Conservation (phyloP, 2,329 filamentous ascomycete species). For the Zopfia rhizophila region DNA sequence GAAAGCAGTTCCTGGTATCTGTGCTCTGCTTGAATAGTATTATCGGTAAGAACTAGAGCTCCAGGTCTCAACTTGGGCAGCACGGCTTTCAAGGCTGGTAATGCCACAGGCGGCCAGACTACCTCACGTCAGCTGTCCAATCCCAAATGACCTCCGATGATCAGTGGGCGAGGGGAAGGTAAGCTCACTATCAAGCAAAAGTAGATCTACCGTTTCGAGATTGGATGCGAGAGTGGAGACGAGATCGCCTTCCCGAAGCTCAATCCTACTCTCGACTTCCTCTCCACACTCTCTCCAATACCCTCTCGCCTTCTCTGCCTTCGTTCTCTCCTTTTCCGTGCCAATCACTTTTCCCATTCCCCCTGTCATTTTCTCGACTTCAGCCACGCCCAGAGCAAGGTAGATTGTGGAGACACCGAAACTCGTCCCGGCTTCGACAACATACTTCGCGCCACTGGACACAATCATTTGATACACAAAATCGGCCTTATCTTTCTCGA, state of each 20-base stretch:
- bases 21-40: conserved; percentile 52
- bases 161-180: not conserved
- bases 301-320: conserved; percentile 60
- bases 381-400: conserved; percentile 66
- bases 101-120: conserved; percentile 67
- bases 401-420: conserved; percentile 73
- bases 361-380: conserved; percentile 54
- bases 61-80: conserved; percentile 59
- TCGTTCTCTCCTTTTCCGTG: conserved; percentile 68
- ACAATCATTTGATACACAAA: conserved; percentile 66
- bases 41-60: conserved; percentile 63
- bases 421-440: conserved; percentile 70
- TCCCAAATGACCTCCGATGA: not conserved
- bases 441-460: conserved; percentile 59
- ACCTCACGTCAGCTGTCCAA: not conserved
- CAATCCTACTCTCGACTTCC: conserved; percentile 62
- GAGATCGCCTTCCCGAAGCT: conserved; percentile 68
- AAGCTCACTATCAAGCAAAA: conserved; percentile 70
- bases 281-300: conserved; percentile 65
- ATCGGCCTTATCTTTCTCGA: conserved; percentile 68
- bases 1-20: conserved; percentile 61
- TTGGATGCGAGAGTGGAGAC: conserved; percentile 64
- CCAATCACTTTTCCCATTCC: conserved; percentile 63
- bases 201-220: conserved; percentile 64
- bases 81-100: conserved; percentile 63